Evolutionary conservation across 768 basidiomycete species (phyloP).

Genomic region (Lactarius akahatsu): DNA sequence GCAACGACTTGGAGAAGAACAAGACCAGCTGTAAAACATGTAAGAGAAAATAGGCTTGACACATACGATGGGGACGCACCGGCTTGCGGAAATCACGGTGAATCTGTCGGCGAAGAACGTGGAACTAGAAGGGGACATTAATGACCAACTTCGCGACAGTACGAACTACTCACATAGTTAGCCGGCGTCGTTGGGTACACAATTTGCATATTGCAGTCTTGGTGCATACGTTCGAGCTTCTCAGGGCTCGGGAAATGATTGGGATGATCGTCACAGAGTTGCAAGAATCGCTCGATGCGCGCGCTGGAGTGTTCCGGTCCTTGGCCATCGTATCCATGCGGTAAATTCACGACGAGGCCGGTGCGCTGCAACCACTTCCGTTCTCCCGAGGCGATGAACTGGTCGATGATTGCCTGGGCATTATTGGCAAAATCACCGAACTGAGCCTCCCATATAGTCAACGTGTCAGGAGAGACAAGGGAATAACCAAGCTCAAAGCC

Average conservation of each 20-base stretch:
- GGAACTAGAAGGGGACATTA: constrained; percentile 59
- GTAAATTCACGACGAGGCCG: constrained; percentile 84
- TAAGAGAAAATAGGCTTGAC: constrained; percentile 9
- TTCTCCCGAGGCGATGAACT: constrained; percentile 97
- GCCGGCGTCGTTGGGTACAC: constrained; percentile 97
- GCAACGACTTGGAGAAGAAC: constrained; percentile 96
- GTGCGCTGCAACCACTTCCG: constrained; percentile 96
- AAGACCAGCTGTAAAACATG: constrained; percentile 61
- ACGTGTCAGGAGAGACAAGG: constrained; percentile 87
- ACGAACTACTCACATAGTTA: constrained; percentile 65
- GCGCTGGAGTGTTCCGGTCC: constrained; percentile 98
- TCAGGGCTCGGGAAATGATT: constrained; percentile 82
- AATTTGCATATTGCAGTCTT: constrained; percentile 99
- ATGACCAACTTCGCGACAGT: constrained; percentile 20
- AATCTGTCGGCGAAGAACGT: constrained; percentile 93
- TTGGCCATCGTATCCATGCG: constrained; percentile 98
- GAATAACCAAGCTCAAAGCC: constrained; percentile 99
- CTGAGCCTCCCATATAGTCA: constrained; percentile 98
- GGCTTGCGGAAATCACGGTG: constrained; percentile 99
- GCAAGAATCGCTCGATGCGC: constrained; percentile 93
- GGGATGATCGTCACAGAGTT: constrained; percentile 97
- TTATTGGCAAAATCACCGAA: constrained; percentile 99
- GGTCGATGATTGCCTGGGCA: constrained; percentile 97
- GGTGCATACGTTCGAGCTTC: constrained; percentile 92
- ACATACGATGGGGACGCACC: constrained; percentile 43